Conservation (phyloP, 2,329 filamentous ascomycete species). For the Fusarium duplospermum region DNA sequence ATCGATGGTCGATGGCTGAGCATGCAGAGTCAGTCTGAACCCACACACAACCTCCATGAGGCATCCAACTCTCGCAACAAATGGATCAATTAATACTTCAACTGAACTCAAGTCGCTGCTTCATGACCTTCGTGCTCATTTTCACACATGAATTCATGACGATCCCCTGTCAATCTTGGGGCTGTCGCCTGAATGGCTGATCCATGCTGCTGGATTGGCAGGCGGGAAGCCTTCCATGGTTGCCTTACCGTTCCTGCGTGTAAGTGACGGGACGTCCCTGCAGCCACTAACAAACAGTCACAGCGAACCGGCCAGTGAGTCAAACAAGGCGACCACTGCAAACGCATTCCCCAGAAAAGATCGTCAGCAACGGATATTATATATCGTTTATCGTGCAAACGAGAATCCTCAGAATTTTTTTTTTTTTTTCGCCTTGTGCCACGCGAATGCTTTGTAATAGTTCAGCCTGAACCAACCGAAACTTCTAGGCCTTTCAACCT, state of each 20-base stretch:
- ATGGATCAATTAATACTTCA: neutral
- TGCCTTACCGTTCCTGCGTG: neutral
- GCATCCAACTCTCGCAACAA: neutral
- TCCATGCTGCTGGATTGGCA: neutral
- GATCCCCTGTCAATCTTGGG: neutral
- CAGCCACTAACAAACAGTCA: neutral
- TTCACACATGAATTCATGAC: neutral
- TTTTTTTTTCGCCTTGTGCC: neutral
- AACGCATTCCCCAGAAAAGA: neutral
- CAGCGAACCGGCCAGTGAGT: neutral
- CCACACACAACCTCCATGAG: neutral
- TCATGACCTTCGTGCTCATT: neutral
- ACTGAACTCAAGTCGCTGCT: neutral
- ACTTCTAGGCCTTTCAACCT: neutral
- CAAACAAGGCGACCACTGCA: neutral
- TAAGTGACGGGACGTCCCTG: neutral
- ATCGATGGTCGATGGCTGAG: neutral
- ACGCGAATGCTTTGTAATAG: conserved; percentile 4
- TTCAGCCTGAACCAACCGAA: neutral
- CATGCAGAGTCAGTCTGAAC: neutral
- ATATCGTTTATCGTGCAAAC: neutral
- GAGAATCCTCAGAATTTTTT: neutral
- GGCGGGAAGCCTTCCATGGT: neutral
- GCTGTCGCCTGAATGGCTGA: neutral
- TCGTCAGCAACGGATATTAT: neutral